phyloP scores from a whole-genome alignment of 169 alveolate genomes.

The Amoebophrya sp. region DNA sequence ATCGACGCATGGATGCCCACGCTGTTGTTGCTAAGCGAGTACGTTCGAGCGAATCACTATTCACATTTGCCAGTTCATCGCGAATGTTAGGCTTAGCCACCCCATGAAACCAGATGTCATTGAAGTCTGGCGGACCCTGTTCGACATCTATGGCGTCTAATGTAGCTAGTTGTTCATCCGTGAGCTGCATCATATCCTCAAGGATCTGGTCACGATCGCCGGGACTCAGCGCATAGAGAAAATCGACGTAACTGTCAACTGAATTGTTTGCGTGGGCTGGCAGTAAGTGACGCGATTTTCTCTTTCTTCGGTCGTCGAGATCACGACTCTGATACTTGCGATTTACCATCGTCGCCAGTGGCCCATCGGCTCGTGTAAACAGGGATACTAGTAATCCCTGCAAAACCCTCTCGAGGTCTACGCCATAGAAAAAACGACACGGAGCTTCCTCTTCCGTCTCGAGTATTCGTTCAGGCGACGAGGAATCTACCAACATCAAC shows the following conservation, averaged over 20 bases:
- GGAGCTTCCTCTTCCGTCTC: neutral
- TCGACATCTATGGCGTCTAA: neutral
- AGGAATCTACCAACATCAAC: neutral
- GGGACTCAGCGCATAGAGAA: neutral
- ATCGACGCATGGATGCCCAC: neutral
- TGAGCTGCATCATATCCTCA: neutral
- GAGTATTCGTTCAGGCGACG: neutral
- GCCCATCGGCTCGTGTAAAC: neutral
- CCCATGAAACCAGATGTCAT: neutral
- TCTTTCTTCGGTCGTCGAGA: neutral
- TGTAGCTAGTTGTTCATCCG: neutral
- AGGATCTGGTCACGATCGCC: neutral
- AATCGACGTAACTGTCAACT: neutral
- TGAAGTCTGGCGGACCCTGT: neutral
- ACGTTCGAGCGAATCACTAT: neutral
- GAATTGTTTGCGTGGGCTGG: neutral
- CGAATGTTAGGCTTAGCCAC: neutral
- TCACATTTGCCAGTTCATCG: neutral
- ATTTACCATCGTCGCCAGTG: neutral
- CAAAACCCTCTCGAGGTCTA: constrained; percentile 1
- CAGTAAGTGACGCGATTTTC: neutral
- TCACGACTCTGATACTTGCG: neutral
- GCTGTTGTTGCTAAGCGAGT: neutral
- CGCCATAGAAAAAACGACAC: neutral
- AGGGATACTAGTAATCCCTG: neutral